Base-by-base conservation (phyloP, 1,284 basidiomycete species). In the Rhodotorula sp. region DNA sequence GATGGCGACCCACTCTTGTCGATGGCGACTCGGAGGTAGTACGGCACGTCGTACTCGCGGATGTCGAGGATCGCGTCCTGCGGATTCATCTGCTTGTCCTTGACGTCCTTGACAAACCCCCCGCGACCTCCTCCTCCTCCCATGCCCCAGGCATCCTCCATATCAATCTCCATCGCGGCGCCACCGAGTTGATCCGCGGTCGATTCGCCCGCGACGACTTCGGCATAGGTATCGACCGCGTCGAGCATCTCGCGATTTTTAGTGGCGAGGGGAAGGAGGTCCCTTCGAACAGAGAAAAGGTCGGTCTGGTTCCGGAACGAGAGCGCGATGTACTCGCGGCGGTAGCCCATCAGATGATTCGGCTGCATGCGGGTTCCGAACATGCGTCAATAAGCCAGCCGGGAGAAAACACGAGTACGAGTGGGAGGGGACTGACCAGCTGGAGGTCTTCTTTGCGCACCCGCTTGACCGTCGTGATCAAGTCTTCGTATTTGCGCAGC, bases 21-120 rank as follows among this genome's bases (percentile, higher is more conserved):
- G 80, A 99, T 99, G 30, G 96, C 95, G 26, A 98, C 94, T 45
- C 96, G 94, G 48, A 98, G 85, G 81, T 99, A 97, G 81, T 99
- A 99, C 2, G 93, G 91, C 33, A 99, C 91, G 80, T 99, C 96
- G 82, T 91, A 98, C 81, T 99, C 96, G 58, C 95, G 87, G 62
- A 96, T 87, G 80, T 99, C 96, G 79, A 96, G 87, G 78, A 99
- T 93, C 82, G 77, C 70, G 42, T 78, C 77, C 1, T 78, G 78
- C 33, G 82, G 82, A 29, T 82, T 83, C 29, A 86, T 85, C 89
- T 42, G 81, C 81, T 64, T 62, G 60, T 71, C 60, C 55, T 44
- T 57, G 26, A 71, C 64, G 44, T 48, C 44, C 64, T 62, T 63
- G 30, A 42, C 76, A 29, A 76, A 78, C 22, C 78, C 76, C 20